Evolutionary conservation across 345 rosid species (phyloP).

Genomic region (Odontarrhena argentea): DNA sequence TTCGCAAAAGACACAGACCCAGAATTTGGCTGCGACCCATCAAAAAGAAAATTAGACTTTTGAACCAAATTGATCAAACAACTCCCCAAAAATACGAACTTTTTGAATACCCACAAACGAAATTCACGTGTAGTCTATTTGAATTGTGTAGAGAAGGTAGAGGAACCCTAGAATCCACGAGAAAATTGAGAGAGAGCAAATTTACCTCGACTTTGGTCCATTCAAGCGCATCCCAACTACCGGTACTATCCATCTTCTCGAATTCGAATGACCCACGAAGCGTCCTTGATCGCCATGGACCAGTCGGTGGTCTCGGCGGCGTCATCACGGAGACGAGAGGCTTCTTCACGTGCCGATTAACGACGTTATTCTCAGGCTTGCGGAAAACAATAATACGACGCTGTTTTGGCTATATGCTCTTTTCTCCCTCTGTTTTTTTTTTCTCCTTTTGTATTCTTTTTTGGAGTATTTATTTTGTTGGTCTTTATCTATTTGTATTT

Average conservation of each 20-base stretch:
- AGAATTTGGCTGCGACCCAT: slow-evolving; percentile 52
- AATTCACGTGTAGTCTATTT: slow-evolving; percentile 13
- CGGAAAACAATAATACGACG: slow-evolving; percentile 30
- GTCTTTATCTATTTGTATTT: slow-evolving; percentile 23
- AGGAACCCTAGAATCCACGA: slow-evolving; percentile 40
- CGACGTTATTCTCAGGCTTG: slow-evolving; percentile 29
- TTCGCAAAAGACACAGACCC: slow-evolving; percentile 53
- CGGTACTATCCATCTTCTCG: slow-evolving; percentile 69
- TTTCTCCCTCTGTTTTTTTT: slow-evolving; percentile 20
- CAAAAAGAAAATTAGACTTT: slow-evolving; percentile 3
- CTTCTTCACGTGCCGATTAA: slow-evolving; percentile 38
- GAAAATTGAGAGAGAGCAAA: slow-evolving; percentile 20
- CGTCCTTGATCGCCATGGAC: slow-evolving; percentile 45
- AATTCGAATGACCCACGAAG: slow-evolving; percentile 48
- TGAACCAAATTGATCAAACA: slow-evolving; percentile 6
- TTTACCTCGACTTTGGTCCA: slow-evolving; percentile 80
- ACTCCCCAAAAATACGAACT: slow-evolving; percentile 3
- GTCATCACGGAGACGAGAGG: slow-evolving; percentile 45
- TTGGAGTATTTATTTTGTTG: slow-evolving; percentile 1
- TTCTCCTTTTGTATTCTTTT: not conserved
- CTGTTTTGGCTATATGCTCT: slow-evolving; percentile 22
- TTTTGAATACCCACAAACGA: slow-evolving; percentile 2
- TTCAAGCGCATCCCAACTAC: slow-evolving; percentile 84
- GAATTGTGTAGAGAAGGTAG: not conserved
- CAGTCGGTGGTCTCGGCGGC: slow-evolving; percentile 46